Evolutionary conservation across 352 stramenopile genomes (phyloP).

Genomic region (Saprolegnia parasitica): DNA sequence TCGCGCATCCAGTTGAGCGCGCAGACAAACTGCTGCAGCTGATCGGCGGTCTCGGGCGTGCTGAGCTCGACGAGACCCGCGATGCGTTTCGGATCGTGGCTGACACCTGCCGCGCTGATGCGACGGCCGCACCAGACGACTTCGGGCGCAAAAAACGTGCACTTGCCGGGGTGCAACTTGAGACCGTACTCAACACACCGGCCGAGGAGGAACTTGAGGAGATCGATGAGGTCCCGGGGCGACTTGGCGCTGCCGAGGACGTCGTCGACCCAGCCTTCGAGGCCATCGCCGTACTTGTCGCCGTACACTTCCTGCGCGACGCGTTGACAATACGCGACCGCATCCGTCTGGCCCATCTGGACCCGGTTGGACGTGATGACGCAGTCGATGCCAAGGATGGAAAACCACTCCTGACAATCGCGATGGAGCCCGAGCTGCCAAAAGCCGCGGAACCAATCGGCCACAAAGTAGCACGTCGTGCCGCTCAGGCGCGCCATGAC

Average conservation of each 20-base stretch:
- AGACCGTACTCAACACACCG: slow-evolving; percentile 33
- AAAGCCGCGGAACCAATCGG: slow-evolving; percentile 24
- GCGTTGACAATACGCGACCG: slow-evolving; percentile 32
- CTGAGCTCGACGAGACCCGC: slow-evolving; percentile 21
- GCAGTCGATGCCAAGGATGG: slow-evolving; percentile 29
- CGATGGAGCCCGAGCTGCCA: slow-evolving; percentile 27
- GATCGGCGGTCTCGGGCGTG: slow-evolving; percentile 15
- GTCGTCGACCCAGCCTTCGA: slow-evolving; percentile 24
- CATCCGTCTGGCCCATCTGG: slow-evolving; percentile 28
- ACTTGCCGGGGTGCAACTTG: slow-evolving; percentile 42
- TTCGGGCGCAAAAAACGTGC: slow-evolving; percentile 31
- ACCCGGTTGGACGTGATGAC: slow-evolving; percentile 32
- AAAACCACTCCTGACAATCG: slow-evolving; percentile 30
- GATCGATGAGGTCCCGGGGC: slow-evolving; percentile 16
- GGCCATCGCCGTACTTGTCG: slow-evolving; percentile 10
- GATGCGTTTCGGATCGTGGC: slow-evolving; percentile 24
- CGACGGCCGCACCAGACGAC: slow-evolving; percentile 32
- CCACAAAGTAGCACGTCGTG: slow-evolving; percentile 11
- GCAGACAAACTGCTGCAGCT: slow-evolving; percentile 39
- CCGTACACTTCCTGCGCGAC: slow-evolving; percentile 31
- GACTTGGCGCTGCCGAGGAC: slow-evolving; percentile 30
- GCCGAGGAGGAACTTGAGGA: slow-evolving; percentile 27
- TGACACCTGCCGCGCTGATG: slow-evolving; percentile 27
- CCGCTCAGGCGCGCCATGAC: slow-evolving; percentile 13
- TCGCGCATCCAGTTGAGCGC: slow-evolving; percentile 36